Evolutionary conservation across 805 yeast genomes (phyloP), one percentile per base, ranked within the genome.

Genomic region (Phaffomyces opuntiae): DNA sequence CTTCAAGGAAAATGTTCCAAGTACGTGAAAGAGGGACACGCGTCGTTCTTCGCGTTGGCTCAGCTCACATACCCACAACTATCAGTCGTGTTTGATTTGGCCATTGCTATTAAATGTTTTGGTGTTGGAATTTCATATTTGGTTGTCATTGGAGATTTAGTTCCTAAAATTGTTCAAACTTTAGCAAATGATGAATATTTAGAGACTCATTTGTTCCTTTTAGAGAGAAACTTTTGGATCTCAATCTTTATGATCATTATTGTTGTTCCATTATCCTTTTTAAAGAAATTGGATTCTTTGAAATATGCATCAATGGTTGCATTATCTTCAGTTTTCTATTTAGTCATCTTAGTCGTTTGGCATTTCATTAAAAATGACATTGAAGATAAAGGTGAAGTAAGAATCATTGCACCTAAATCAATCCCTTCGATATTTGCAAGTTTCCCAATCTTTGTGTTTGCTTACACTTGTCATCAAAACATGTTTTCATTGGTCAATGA

Each of bases 391-490:
- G 90, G 89, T 1, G 67, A 67, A 0, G 62, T 85, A 43, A 58
- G 75, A 47, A 46, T 71, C 53, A 49, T 78, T 49, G 59, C 62
- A 31, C 87, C 88, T 1, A 55, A 60, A 25, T 63, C 74, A 6
- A 60, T 72, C 14, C 53, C 72, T 0, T 62, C 75, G 4, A 67
- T 80, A n/a, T 71, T 90, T 17, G 73, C 84, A 24, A 80, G 93
- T 11, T 79, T 90, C 61, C 95, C 97, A n/a, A 85, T 90, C 51
- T 81, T 89, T 54, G 91, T 91, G 13, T 90, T 91, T 70, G 96
- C 96, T 0, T 91, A 81, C 65, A 91, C 98, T 0, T 93, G 97
- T 57, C 97, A 91, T 60, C 97, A 91, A 63, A 91, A 91, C 66
- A 87, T 87, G 88, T 88, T 87, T 57, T 80, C 96, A 1, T 77